Evolutionary conservation across 2,329 filamentous ascomycete genomes (phyloP).

Genomic region (Paraconiothyrium brasiliense): DNA sequence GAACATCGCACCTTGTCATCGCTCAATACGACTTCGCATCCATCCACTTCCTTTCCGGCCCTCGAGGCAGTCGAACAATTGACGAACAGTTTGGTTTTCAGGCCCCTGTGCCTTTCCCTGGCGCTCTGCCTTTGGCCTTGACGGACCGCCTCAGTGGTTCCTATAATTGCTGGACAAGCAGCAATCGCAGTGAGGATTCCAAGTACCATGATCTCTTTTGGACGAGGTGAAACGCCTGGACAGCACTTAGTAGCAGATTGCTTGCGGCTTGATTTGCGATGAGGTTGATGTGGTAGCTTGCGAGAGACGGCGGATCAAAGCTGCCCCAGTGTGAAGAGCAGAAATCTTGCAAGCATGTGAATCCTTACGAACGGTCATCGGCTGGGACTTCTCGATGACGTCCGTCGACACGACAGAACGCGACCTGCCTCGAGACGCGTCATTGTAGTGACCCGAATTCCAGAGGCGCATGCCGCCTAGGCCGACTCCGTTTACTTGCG

Average conservation of each 20-base stretch:
- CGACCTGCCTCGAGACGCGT: neutral
- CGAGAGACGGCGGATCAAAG: neutral
- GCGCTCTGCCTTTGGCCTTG: conserved; percentile 57
- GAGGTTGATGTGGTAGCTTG: conserved; percentile 2
- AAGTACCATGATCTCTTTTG: conserved; percentile 23
- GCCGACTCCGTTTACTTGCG: neutral
- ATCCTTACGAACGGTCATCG: neutral
- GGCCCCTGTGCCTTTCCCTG: conserved; percentile 57
- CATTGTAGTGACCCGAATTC: neutral
- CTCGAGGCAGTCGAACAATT: conserved; percentile 52
- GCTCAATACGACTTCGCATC: conserved; percentile 52
- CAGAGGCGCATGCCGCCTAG: conserved; percentile 1
- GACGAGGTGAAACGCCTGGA: conserved; percentile 5
- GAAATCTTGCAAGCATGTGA: neutral
- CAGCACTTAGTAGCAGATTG: neutral
- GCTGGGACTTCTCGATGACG: neutral
- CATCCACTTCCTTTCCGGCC: conserved; percentile 53
- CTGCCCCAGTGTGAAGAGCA: neutral
- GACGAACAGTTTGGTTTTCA: conserved; percentile 55
- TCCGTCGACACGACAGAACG: neutral
- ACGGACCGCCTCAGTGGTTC: conserved; percentile 57
- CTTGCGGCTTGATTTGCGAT: neutral
- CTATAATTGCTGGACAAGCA: conserved; percentile 54
- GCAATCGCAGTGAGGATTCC: conserved; percentile 52
- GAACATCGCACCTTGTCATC: conserved; percentile 49